These are phyloP conservation scores for Pochonia chlamydosporia DNA, from an alignment of 2,329 filamentous ascomycete species.

Conservation along the genomic window DNA sequence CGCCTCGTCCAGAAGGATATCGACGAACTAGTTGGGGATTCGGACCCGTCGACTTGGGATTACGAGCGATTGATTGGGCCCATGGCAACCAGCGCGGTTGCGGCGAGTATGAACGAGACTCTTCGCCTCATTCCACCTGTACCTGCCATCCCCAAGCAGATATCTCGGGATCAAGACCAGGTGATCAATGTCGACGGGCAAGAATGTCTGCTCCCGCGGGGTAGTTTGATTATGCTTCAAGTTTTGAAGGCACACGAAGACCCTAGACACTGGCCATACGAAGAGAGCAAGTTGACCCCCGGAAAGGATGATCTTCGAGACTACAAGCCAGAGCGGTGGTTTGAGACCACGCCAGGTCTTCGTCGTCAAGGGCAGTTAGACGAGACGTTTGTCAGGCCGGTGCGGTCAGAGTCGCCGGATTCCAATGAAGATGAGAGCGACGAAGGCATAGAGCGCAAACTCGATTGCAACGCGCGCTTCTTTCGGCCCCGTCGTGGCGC, in stretches of 20 bases:
- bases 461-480: slow-evolving; percentile 55
- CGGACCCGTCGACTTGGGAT: slow-evolving; percentile 58
- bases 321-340: slow-evolving; percentile 70
- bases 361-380: slow-evolving; percentile 12
- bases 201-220: slow-evolving; percentile 51
- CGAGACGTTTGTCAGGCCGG: background rate
- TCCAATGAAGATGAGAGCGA: slow-evolving; percentile 37
- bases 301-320: slow-evolving; percentile 54
- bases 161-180: slow-evolving; percentile 44
- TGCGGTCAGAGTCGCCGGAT: slow-evolving; percentile 13
- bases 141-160: slow-evolving; percentile 64
- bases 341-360: slow-evolving; percentile 29
- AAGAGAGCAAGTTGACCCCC: slow-evolving; percentile 34
- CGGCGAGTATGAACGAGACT: slow-evolving; percentile 72
- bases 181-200: slow-evolving; percentile 52
- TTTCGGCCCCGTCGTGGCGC: slow-evolving; percentile 53
- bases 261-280: slow-evolving; percentile 64
- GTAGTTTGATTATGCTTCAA: slow-evolving; percentile 49
- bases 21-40: slow-evolving; percentile 55
- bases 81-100: slow-evolving; percentile 64
- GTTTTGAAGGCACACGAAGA: slow-evolving; percentile 57
- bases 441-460: slow-evolving; percentile 45
- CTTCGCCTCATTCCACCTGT: slow-evolving; percentile 69
- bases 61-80: slow-evolving; percentile 62
- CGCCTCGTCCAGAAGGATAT: slow-evolving; percentile 63